Conservation (phyloP, 169 alveolate genomes). For the Eimeria praecox region DNA sequence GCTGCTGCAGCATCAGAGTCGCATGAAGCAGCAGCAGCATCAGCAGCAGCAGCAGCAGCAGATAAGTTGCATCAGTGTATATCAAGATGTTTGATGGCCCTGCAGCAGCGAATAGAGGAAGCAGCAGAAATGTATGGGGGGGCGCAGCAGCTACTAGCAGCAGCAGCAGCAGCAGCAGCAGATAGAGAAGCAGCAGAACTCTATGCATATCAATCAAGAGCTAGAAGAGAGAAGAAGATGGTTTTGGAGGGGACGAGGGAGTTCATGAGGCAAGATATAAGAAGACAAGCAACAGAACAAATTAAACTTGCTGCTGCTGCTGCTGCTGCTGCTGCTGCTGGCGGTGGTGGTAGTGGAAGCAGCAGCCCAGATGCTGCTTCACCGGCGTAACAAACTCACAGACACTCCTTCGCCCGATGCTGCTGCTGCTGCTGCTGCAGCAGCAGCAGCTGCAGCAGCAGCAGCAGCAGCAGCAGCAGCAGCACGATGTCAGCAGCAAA, state of each 20-base stretch:
- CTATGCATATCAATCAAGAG: neutral
- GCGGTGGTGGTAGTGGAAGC: too few species aligned
- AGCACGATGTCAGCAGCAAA: too few species aligned
- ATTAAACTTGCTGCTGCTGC: slow-evolving; percentile 18
- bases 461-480: too few species aligned
- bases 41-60: slow-evolving; percentile 22
- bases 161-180: slow-evolving; percentile 15
- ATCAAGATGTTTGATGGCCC: neutral
- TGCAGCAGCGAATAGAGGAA: neutral
- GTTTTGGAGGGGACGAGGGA: neutral
- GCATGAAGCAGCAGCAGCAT: slow-evolving; percentile 5
- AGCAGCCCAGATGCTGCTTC: neutral
- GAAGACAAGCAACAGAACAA: neutral
- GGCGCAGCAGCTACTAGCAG: slow-evolving; percentile 32
- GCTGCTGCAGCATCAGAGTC: neutral
- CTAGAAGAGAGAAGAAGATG: neutral
- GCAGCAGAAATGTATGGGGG: neutral
- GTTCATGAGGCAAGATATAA: neutral
- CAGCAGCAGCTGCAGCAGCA: too few species aligned
- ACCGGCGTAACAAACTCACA: too few species aligned
- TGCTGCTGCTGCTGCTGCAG: too few species aligned
- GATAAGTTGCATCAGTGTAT: neutral
- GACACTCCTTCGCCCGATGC: too few species aligned
- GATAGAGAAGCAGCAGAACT: neutral
- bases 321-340: slow-evolving; percentile 20